These are phyloP conservation scores for Escallonia rubra DNA, from an alignment of 129 eudicot species.

Conservation along the genomic window DNA sequence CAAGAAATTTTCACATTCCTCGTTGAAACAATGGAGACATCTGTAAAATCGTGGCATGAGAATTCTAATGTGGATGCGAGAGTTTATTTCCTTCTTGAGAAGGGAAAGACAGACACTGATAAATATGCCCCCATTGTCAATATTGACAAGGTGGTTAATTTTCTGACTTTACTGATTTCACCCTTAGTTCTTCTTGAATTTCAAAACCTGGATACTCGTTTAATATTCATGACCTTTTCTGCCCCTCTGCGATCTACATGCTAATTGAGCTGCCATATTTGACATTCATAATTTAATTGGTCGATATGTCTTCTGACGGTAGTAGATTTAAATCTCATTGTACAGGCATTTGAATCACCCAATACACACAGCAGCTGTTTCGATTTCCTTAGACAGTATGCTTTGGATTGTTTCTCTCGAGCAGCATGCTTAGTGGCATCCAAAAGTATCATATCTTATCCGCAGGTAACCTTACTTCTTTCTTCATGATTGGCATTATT, in stretches of 20 bases:
- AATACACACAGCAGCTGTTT: conserved; percentile 78
- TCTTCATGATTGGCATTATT: not conserved
- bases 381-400: conserved; percentile 79
- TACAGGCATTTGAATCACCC: conserved; percentile 94
- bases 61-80: conserved; percentile 78
- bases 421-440: conserved; percentile 92
- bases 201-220: not conserved
- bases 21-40: conserved; percentile 84
- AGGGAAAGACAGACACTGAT: conserved; percentile 82
- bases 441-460: conserved; percentile 85
- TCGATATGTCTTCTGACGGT: conserved; percentile 4
- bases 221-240: too few relatives aligned
- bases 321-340: conserved; percentile 4
- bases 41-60: conserved; percentile 93
- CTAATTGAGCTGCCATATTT: conserved; percentile 3
- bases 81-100: conserved; percentile 69
- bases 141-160: conserved; percentile 69
- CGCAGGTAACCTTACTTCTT: conserved; percentile 52
- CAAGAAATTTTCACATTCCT: conserved; percentile 63
- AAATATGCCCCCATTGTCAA: conserved; percentile 90
- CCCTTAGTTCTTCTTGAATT: not conserved
- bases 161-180: not conserved
- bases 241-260: too few relatives aligned
- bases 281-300: not conserved
- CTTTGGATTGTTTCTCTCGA: conserved; percentile 68